Percentiles rank a stretch among this genome's conserved stretches.
Conservation (phyloP, 768 basidiomycete genomes). For the Leccinellum rugosiceps region DNA sequence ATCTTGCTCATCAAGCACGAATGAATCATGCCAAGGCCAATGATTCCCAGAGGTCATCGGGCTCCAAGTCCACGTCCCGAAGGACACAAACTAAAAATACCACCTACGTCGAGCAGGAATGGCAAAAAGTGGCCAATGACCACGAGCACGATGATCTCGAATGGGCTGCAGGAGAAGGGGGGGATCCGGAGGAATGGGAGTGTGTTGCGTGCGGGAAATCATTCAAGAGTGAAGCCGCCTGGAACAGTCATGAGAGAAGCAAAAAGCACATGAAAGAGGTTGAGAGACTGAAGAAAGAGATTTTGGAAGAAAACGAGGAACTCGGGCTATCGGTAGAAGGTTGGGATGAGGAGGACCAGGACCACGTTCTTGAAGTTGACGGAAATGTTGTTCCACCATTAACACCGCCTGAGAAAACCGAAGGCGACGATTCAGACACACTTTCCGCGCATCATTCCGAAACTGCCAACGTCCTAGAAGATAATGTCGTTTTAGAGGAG, state of each 20-base stretch:
- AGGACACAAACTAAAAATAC: slow-evolving; percentile 27
- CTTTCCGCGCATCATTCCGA: not conserved
- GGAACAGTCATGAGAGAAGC: slow-evolving; percentile 95
- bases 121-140: slow-evolving; percentile 65
- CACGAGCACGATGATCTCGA: slow-evolving; percentile 52
- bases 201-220: slow-evolving; percentile 92
- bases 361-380: slow-evolving; percentile 8
- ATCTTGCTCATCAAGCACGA: slow-evolving; percentile 49
- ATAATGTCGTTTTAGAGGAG: slow-evolving; percentile 6
- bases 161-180: slow-evolving; percentile 70
- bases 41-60: slow-evolving; percentile 31
- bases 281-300: slow-evolving; percentile 70
- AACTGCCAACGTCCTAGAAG: slow-evolving; percentile 1
- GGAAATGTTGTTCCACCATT: slow-evolving; percentile 11
- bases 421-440: slow-evolving; percentile 1
- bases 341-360: slow-evolving; percentile 18
- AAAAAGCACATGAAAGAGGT: slow-evolving; percentile 91
- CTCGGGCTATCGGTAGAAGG: slow-evolving; percentile 49
- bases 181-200: slow-evolving; percentile 81
- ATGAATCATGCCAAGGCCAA: slow-evolving; percentile 30
- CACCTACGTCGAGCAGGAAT: slow-evolving; percentile 79
- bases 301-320: slow-evolving; percentile 70
- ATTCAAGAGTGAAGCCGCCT: slow-evolving; percentile 89
- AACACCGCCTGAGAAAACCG: slow-evolving; percentile 9
- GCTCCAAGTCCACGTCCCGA: slow-evolving; percentile 23